phyloP scores from a whole-genome alignment of 2,329 filamentous ascomycete species.

The Colletotrichum sp. region DNA sequence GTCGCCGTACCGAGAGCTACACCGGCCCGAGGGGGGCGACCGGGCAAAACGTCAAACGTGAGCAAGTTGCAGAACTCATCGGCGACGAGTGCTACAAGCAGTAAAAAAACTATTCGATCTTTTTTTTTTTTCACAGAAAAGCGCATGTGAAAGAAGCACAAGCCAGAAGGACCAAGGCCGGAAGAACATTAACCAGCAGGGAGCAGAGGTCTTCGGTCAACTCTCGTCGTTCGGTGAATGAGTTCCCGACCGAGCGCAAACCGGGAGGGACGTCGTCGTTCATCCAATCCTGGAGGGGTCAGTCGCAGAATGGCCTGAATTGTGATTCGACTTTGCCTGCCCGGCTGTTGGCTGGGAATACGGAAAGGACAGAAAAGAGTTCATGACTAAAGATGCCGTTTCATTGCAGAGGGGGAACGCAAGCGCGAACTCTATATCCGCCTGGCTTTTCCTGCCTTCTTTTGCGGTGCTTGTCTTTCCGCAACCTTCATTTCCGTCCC shows the following conservation, averaged over 20 bases:
- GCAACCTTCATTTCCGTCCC: neutral
- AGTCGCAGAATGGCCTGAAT: neutral
- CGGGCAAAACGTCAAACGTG: neutral
- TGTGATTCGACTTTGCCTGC: neutral
- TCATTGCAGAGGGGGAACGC: conserved; percentile 1
- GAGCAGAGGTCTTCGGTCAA: neutral
- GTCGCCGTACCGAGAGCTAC: neutral
- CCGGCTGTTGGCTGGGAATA: neutral
- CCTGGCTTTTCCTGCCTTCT: neutral
- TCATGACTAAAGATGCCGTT: conserved; percentile 15
- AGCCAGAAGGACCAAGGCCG: neutral
- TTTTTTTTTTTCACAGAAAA: neutral
- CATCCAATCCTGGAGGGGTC: conserved; percentile 5
- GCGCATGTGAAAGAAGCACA: conserved; percentile 14
- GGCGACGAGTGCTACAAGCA: neutral
- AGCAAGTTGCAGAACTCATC: neutral
- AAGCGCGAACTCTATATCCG: conserved; percentile 5
- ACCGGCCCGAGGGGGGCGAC: neutral
- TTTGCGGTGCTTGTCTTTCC: neutral
- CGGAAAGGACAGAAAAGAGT: neutral
- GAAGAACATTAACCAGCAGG: neutral
- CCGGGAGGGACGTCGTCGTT: neutral
- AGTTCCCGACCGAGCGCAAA: neutral
- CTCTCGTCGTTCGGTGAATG: conserved; percentile 2
- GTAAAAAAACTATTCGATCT: neutral